Evolutionary conservation across 192 early-diverging fungal species (phyloP), one percentile per base, ranked within the genome.

Genomic region (Podila clonocystis): DNA sequence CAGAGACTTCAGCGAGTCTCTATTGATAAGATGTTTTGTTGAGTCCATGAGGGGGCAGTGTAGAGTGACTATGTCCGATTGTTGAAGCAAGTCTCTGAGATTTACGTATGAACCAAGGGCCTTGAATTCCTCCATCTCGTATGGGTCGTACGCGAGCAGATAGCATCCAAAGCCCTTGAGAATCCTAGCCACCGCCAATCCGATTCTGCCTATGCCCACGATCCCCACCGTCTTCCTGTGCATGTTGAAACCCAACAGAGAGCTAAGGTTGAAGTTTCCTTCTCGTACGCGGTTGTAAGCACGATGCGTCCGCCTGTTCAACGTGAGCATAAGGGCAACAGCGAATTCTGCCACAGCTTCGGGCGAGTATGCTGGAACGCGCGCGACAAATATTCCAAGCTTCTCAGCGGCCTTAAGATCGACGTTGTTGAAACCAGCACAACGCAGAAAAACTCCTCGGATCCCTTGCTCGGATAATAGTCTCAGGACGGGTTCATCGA

Each of bases 111-210:
- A 34, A 5, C 33, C 33, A 34, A 34, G 4, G 7, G 33, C 33
- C 33, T 34, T 34, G 33, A 34, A 34, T 5, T 34, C 33, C 33
- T 34, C 33, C 12, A 29, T 7, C 26, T 28, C 26, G 17, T 59
- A 30, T 28, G 28, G 58, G 17, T 59, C 58, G 17, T 59, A 29
- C 28, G 58, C 58, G 17, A 59, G 26, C 7, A 59, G 26, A 28
- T 59, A 9, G 58, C 58, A 59, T 28, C 58, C 58, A 59, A 59
- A 59, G 58, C 58, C 58, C 58, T 59, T 59, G 9, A 59, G 26
- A 59, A 59, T 59, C 28, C 58, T 59, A 22, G 58, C 58, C 9
- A 28, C 58, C n/a, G 58, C 58, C 58, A 59, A 59, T 28, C 58
- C 58, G n/a, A 59, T 59, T 28, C 1, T 59, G 9, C 58, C 58